phyloP scores from a whole-genome alignment of 106 monocot genomes.

The Acorus calamus region DNA sequence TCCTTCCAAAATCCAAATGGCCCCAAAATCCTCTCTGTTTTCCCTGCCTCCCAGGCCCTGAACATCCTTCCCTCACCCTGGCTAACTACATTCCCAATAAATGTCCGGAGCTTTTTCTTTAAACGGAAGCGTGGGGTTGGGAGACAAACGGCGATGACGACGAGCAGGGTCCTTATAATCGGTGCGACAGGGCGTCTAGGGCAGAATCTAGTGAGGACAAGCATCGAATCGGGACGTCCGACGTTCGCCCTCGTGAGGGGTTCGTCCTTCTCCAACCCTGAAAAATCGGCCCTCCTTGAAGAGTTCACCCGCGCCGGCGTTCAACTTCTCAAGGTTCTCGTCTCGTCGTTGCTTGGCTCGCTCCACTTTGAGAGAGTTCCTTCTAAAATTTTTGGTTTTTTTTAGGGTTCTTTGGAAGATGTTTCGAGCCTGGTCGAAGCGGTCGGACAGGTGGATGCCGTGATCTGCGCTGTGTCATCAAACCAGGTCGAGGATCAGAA shows the following conservation, averaged over 20 bases:
- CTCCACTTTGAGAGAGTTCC: too few species aligned
- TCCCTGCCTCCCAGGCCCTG: too few species aligned
- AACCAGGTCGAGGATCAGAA: conserved; percentile 35
- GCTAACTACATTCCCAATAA: too few species aligned
- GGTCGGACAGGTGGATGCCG: conserved; percentile 45
- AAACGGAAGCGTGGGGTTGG: neutral
- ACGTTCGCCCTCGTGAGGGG: conserved; percentile 38
- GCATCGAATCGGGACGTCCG: conserved; percentile 34
- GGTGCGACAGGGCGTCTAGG: conserved; percentile 50
- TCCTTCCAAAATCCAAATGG: too few species aligned
- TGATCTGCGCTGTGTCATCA: conserved; percentile 45
- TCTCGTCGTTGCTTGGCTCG: neutral
- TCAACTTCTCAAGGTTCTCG: conserved; percentile 33
- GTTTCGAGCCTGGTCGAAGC: conserved; percentile 30
- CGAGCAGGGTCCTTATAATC: conserved; percentile 42
- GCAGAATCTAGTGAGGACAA: conserved; percentile 25
- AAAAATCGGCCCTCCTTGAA: conserved; percentile 29
- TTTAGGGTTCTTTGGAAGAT: conserved; percentile 45
- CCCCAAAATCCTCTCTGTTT: too few species aligned
- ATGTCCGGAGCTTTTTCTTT: neutral
- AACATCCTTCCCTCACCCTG: too few species aligned
- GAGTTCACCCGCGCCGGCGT: conserved; percentile 34
- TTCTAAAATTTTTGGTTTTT: neutral
- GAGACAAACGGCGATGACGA: conserved; percentile 16
- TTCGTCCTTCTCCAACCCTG: conserved; percentile 9